phyloP scores from a whole-genome alignment of 768 basidiomycete species.

The Leucocoprinus sp. region DNA sequence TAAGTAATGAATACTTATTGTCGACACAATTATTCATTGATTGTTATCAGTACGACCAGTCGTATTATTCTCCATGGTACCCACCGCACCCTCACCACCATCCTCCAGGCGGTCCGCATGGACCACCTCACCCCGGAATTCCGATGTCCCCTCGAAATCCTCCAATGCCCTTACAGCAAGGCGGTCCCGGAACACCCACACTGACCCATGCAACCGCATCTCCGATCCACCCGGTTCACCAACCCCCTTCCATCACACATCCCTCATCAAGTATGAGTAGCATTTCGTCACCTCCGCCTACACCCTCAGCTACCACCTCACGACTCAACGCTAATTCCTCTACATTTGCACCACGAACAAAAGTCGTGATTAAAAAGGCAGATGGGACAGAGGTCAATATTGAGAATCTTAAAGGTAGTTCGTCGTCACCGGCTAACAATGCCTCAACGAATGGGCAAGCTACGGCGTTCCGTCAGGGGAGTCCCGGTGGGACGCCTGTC shows the following conservation, averaged over 20 bases:
- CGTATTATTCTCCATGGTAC: conserved; percentile 40
- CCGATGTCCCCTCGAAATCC: conserved; percentile 66
- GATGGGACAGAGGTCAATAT: conserved; percentile 61
- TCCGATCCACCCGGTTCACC: conserved; percentile 35
- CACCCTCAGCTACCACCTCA: conserved; percentile 45
- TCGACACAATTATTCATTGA: conserved; percentile 15
- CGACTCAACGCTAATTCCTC: conserved; percentile 57
- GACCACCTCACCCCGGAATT: conserved; percentile 40
- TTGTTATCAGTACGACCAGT: conserved; percentile 38
- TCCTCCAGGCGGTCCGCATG: conserved; percentile 40
- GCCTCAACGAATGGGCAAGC: conserved; percentile 25
- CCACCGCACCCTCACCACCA: conserved; percentile 41
- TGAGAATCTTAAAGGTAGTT: conserved; percentile 41
- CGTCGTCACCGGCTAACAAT: conserved; percentile 27
- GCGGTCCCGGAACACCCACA: conserved; percentile 59
- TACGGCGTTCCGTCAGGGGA: conserved; percentile 27
- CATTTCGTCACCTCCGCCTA: conserved; percentile 60
- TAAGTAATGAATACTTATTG: conserved; percentile 26
- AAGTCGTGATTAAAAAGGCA: conserved; percentile 52
- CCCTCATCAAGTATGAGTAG: conserved; percentile 36
- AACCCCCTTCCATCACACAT: conserved; percentile 41
- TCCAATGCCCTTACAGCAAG: conserved; percentile 37
- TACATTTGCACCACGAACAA: conserved; percentile 45
- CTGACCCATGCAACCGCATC: conserved; percentile 47
- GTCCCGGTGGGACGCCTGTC: conserved; percentile 31